phyloP scores from a whole-genome alignment of 192 early-diverging fungal species.

The Entomortierella parvispora region DNA sequence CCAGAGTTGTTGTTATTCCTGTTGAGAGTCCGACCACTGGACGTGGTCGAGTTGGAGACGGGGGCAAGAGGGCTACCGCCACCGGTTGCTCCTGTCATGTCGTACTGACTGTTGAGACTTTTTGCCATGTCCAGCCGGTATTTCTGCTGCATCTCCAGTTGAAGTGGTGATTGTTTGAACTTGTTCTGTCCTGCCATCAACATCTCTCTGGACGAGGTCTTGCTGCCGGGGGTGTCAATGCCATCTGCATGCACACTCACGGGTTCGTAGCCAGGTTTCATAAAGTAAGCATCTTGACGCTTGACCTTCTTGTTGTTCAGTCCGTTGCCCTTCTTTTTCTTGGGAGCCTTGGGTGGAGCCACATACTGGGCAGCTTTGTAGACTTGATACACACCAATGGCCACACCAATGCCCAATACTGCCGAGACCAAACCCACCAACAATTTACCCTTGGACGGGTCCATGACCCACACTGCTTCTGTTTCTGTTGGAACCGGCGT shows the following conservation, averaged over 20 bases:
- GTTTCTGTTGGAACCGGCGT: neutral
- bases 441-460: slow-evolving; percentile 21
- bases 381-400: slow-evolving; percentile 6
- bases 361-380: slow-evolving; percentile 36
- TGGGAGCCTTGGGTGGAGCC: slow-evolving; percentile 13
- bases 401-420: slow-evolving; percentile 12
- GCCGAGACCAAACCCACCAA: slow-evolving; percentile 17
- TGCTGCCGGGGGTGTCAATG: no score
- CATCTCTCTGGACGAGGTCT: no score
- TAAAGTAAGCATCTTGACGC: slow-evolving; percentile 18
- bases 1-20: no score
- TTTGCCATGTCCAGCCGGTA: no score
- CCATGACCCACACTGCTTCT: slow-evolving; percentile 7
- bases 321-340: neutral
- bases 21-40: neutral
- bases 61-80: neutral
- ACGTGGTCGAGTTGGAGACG: neutral
- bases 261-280: slow-evolving; percentile 8
- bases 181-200: neutral
- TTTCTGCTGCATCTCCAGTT: no score
- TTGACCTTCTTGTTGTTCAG: slow-evolving; percentile 25
- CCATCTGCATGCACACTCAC: no score
- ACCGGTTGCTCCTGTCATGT: neutral
- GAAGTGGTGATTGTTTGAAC: no score
- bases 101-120: no score